Evolutionary conservation across 495 filamentous ascomycete species (phyloP).

Genomic region (Trichoderma reesei): DNA sequence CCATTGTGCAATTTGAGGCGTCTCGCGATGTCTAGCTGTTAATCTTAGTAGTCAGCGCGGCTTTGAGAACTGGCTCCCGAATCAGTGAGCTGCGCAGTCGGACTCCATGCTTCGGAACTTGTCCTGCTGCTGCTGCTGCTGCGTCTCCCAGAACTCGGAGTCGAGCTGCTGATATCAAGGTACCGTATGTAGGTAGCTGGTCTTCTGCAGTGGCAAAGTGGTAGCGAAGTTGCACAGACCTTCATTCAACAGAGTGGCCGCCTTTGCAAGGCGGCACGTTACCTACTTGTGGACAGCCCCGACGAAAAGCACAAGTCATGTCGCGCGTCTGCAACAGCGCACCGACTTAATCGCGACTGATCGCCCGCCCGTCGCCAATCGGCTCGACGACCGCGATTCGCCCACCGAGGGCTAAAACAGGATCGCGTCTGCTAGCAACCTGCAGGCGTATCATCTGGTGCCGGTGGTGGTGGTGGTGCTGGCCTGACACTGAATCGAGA

Average conservation of each 20-base stretch:
- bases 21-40: background rate
- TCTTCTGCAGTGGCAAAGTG: no score
- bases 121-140: background rate
- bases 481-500: background rate
- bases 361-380: slow-evolving; percentile 4
- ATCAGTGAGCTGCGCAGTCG: background rate
- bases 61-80: background rate
- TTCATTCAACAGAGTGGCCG: background rate
- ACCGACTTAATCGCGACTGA: slow-evolving; percentile 1
- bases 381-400: background rate
- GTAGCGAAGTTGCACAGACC: background rate
- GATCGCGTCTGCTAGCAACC: background rate
- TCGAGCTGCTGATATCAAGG: no score
- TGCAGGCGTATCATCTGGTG: background rate
- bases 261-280: no score
- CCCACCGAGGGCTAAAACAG: background rate
- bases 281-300: no score
- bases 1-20: no score
- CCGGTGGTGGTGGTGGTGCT: background rate
- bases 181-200: no score
- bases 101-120: background rate
- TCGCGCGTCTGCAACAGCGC: background rate
- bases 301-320: no score
- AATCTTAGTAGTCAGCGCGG: background rate
- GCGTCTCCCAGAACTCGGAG: background rate